phyloP scores from a whole-genome alignment of 169 alveolate species.

The Eimeria zaria region DNA sequence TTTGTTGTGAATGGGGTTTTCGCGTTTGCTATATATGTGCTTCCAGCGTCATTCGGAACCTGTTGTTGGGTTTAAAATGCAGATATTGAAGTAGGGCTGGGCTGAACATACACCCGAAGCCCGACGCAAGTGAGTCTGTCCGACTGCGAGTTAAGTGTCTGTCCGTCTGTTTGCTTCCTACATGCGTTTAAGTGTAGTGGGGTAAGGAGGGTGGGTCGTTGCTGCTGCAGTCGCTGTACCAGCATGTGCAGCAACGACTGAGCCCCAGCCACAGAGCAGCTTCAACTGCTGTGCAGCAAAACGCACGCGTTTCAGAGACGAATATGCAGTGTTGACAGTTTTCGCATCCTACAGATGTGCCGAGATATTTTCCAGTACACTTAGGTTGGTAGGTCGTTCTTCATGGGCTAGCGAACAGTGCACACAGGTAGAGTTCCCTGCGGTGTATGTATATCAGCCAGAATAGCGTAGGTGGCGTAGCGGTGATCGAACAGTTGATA shows the following conservation, averaged over 20 bases:
- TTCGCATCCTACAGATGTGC: too few relatives aligned
- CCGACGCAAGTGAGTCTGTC: constrained; percentile 6
- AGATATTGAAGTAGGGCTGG: background rate
- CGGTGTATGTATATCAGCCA: too few relatives aligned
- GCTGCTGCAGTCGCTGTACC: background rate
- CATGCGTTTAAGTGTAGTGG: constrained; percentile 1
- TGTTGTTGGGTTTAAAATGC: background rate
- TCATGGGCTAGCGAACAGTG: too few relatives aligned
- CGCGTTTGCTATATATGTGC: background rate
- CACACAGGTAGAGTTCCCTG: too few relatives aligned
- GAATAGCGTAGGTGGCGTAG: too few relatives aligned
- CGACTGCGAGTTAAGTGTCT: background rate
- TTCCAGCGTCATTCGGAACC: background rate
- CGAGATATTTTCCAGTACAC: too few relatives aligned
- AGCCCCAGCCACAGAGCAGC: constrained; percentile 7
- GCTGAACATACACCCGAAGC: background rate
- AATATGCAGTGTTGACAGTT: background rate
- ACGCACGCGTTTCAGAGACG: constrained; percentile 6
- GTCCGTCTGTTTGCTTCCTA: constrained; percentile 6
- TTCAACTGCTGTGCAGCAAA: background rate
- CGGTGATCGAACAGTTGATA: too few relatives aligned
- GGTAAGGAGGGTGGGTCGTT: background rate
- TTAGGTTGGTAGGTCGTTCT: too few relatives aligned
- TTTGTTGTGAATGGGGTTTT: background rate
- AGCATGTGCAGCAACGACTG: background rate